Evolutionary conservation across 345 rosid species (phyloP).

Genomic region (Viola odorata): DNA sequence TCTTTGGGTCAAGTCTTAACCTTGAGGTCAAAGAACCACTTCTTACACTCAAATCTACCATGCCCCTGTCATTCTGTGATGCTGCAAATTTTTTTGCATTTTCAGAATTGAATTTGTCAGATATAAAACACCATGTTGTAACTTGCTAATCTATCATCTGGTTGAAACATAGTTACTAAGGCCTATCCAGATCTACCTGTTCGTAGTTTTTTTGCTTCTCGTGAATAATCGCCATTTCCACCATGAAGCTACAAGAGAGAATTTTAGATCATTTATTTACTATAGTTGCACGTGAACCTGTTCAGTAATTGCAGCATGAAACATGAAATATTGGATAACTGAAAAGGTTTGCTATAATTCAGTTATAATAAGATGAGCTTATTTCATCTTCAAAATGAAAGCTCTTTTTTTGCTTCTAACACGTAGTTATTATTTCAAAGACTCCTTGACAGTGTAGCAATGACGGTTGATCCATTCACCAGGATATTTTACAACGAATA

Average conservation of each 20-base stretch:
- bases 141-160: neutral
- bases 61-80: conserved; percentile 31
- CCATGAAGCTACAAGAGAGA: conserved; percentile 71
- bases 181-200: conserved; percentile 25
- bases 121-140: too few relatives aligned
- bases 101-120: conserved; percentile 4
- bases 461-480: neutral
- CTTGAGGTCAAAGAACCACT: conserved; percentile 66
- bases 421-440: neutral
- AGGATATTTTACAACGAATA: neutral
- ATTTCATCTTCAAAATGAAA: neutral
- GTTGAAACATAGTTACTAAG: neutral
- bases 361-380: neutral
- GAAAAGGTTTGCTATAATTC: too few relatives aligned
- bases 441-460: neutral
- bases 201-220: conserved; percentile 44
- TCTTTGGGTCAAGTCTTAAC: conserved; percentile 68
- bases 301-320: too few relatives aligned
- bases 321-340: too few relatives aligned
- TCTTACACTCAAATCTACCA: conserved; percentile 31
- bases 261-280: conserved; percentile 2
- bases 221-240: conserved; percentile 48
- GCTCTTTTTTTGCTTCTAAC: neutral
- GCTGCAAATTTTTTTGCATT: conserved; percentile 31
- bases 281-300: too few relatives aligned